phyloP scores from a whole-genome alignment of 2,329 filamentous ascomycete species.

The Diaporthe vaccinii region DNA sequence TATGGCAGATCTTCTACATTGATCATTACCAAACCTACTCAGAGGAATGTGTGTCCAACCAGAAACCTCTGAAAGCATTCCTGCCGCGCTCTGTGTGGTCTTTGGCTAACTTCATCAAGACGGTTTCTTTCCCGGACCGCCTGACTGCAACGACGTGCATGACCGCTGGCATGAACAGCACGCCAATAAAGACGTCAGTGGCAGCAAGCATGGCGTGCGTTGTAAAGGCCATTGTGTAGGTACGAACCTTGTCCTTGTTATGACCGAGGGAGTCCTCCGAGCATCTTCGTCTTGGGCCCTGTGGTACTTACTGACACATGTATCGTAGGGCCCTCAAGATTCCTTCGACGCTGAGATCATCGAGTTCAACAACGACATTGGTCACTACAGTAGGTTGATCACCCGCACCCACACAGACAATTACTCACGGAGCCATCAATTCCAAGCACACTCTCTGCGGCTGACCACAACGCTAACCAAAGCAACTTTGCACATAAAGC shows the following conservation, averaged over 20 bases:
- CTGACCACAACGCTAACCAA: not conserved
- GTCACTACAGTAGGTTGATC: not conserved
- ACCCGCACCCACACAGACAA: not conserved
- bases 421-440: not conserved
- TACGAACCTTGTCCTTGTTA: not conserved
- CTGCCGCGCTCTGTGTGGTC: not conserved
- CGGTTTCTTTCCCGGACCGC: not conserved
- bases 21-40: too few species aligned
- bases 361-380: not conserved
- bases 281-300: not conserved
- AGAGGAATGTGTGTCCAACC: not conserved
- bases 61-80: not conserved
- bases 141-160: not conserved
- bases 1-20: not conserved
- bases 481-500: not conserved
- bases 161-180: not conserved
- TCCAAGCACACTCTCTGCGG: not conserved
- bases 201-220: not conserved
- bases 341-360: not conserved
- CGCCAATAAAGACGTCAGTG: not conserved
- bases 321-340: not conserved
- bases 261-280: not conserved
- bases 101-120: not conserved
- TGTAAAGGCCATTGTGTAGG: not conserved
- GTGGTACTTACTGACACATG: not conserved